Evolutionary conservation across 768 basidiomycete genomes (phyloP), one percentile per base, ranked within the genome.

Genomic region (Mycena amicta): DNA sequence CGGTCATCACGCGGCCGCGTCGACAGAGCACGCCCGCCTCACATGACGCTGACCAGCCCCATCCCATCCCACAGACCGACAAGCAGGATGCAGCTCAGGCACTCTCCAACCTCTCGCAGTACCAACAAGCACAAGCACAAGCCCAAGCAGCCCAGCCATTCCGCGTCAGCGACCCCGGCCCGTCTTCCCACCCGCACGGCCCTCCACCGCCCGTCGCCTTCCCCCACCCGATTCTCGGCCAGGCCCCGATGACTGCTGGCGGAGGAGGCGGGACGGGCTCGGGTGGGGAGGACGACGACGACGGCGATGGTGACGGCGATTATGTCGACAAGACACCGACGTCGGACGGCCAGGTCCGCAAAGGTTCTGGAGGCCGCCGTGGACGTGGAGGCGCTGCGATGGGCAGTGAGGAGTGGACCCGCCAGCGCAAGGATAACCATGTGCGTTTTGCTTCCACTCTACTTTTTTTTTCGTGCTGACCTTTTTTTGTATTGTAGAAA

Each of bases 361-460:
- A 73, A 5, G n/a, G n/a, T n/a, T 46, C 70, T 15, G 69, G 71
- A 13, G 70, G 74, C 8, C 76, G 74, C 6, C 75, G 85, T n/a
- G 79, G 83, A 3, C 79, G 78, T n/a, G 76, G 85, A 31, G 80
- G 75, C 41, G 80, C 87, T 6, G 77, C 83, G 0, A 87, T 89
- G 82, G 87, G 86, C 0, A 83, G 82, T 43, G 89, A 90, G 52
- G 90, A 92, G 67, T 92, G 90, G 90, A 84, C 81, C 29, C 79
- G 88, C 59, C 87, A 89, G 66, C 77, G 90, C 60, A 92, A 92
- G 68, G 90, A 92, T 63, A 92, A 92, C 57, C 90, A 92, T 70
- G 90, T 88, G 67, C 29, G 86, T 77, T 23, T 33, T 39, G 25
- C 0, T 20, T n/a, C 51, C 28, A n/a, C n/a, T n/a, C n/a, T n/a